Evolutionary conservation across 1,284 basidiomycete genomes (phyloP), one percentile per base, ranked within the genome.

Genomic region (Ceratobasidium papillatum): DNA sequence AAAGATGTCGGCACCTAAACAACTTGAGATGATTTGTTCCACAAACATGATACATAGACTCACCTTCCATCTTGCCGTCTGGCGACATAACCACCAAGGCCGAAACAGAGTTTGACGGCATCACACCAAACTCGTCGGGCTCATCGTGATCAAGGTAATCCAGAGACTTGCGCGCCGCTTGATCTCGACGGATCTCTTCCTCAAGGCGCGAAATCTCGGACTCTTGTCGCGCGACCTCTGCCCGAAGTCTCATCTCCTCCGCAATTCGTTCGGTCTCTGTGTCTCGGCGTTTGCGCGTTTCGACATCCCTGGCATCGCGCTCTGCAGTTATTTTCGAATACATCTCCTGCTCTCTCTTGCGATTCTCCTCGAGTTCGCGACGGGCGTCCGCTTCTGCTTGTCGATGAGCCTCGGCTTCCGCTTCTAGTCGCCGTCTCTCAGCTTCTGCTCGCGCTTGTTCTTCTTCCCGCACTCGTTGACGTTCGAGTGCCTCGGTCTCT

Each of bases 1-100:
- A 79, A 92, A 91, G 25, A 90, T 84, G 80, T 91, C 91, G 89
- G 68, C 36, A 30, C 36, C 65, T 69, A 41, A 25, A 36, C 7
- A n/a, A 32, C 17, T 79, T 52, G 34, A 76, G 76, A 45, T 47
- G 3, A 75, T 68, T 41, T 74, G 36, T 68, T 78, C 77, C 30
- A 34, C 9, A 30, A 52, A 38, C 22, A 51, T 38, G n/a, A 47
- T 25, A 14, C 17, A 47, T 51, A 32, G 22, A 54, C 65, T 1
- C 43, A 71, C 68, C 68, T 61, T 61, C 68, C 68, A 71, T 61
- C 19, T 54, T 54, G 14, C 68, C 68, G 2, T 71, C 68, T 9
- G 68, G 68, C 11, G 68, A 71, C 41, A 71, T 56, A 41, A 71
- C 68, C 8, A 71, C 68, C 54, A 71, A 30, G 17, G 68, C 54